These are phyloP conservation scores for Phytophthora hybrid DNA, from an alignment of 352 stramenopile species.

Conservation along the genomic window DNA sequence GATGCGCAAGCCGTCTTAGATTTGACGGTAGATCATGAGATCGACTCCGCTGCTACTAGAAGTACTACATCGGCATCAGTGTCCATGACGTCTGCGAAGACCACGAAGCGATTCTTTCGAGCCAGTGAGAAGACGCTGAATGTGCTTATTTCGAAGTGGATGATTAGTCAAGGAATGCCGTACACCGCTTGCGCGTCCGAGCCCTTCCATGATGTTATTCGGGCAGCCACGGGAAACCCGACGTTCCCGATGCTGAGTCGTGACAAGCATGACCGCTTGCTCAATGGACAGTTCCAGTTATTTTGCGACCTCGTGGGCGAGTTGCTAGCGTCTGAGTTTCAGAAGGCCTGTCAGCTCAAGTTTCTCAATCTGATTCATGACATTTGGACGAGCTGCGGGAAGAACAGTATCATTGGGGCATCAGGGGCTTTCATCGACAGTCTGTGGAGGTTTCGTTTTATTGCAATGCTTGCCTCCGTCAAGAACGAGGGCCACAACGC, in stretches of 20 bases:
- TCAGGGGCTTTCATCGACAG: constrained; percentile 7
- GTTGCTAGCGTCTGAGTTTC: background rate
- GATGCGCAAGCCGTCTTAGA: background rate
- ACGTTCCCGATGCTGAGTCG: background rate
- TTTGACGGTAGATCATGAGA: background rate
- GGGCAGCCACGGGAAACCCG: background rate
- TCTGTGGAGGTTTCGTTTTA: constrained; percentile 1
- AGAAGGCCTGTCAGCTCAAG: constrained; percentile 1
- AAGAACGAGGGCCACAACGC: background rate
- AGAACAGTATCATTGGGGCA: constrained; percentile 18
- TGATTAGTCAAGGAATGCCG: constrained; percentile 3
- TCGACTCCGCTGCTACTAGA: background rate
- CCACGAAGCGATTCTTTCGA: constrained; percentile 7
- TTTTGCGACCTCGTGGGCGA: constrained; percentile 11
- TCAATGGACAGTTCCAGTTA: constrained; percentile 11
- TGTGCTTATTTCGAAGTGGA: constrained; percentile 10
- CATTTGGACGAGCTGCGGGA: constrained; percentile 12
- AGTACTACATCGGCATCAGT: background rate
- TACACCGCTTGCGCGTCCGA: background rate
- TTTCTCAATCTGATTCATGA: constrained; percentile 16
- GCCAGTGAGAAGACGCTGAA: constrained; percentile 9
- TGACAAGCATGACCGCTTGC: constrained; percentile 4
- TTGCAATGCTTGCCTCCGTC: background rate
- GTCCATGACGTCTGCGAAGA: background rate
- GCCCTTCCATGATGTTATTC: background rate